Base-by-base conservation (phyloP, 768 basidiomycete genomes). In the Boletus subparvulus region DNA sequence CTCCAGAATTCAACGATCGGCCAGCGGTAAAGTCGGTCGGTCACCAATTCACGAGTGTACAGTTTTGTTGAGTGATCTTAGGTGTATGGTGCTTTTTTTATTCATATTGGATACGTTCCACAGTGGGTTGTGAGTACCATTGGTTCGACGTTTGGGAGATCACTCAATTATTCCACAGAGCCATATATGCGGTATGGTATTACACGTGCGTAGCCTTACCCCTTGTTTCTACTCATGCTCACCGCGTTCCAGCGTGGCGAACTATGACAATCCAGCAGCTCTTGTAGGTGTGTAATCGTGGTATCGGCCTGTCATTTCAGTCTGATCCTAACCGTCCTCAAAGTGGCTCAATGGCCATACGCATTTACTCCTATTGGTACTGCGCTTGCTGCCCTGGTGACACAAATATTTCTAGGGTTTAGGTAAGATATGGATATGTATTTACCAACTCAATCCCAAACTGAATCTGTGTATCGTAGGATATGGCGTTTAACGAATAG, bases 311-410 rank as follows among this genome's bases (percentile, higher is more conserved):
- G 14, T 36, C 35, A 6, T 13, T 45, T 37, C 5, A 6, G 4
- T 37, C 37, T 24, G 7, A 3, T 47, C 10, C 41, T 60, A 13
- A 61, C 11, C 3, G 8, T 30, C 3, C 5, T 58, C 50, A 2
- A 61, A 80, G 79, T 65, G 39, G 74, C 75, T 50, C 67, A 67
- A n/a, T 83, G 82, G 80, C 77, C 77, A 3, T 78, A 80, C 45
- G 75, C 79, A 2, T 80, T 83, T 52, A 83, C 80, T 0, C 78
- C 81, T 6, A 66, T 76, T 21, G 78, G 75, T 6, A 80, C 76
- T 7, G 69, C 79, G 1, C 63, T 80, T 7, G 75, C 79, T 17
- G 81, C 80, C 0, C 63, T 82, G 33, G 69, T 81, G n/a, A 80
- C 81, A 0, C 82, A 84, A 58, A 51, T 69, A 36, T 83, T 80